Base-by-base conservation (phyloP, 306 rosid species). In the Phaseolus lunatus region DNA sequence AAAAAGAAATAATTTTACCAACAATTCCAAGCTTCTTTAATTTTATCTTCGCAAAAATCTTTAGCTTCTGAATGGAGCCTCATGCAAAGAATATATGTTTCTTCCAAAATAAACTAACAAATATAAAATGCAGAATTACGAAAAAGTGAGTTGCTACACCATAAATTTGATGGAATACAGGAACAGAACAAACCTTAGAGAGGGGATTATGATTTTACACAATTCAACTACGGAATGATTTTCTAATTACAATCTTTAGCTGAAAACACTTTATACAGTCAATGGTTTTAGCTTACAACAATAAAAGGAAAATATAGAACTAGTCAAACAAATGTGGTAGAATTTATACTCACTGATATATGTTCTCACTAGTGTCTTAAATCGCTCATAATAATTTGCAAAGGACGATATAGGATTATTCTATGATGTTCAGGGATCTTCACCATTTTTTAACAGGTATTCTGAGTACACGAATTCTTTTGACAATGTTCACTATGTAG, bases 41-140 rank as follows among this genome's bases (percentile, higher is more conserved):
- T 44, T 37, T 29, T 8, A 62, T 47, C 33, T 52, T 52, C 3
- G 2, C 41, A 78, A 61, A 27, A 68, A 54, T 24, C 24, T 7
- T 47, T 14, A 23, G 67, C 72, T 75, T 22, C 24, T 56, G 15
- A 39, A 37, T 50, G 53, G 62, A 29, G 44, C 11, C 3, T 27
- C 45, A 43, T 8, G 12, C 7, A 44, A 37, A 61, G 48, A 69
- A 61, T 41, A 16, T 15, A 81, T 3, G 18, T 26, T 70, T 44
- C 44, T 49, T 53, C 20, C 67, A 48, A 81, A 69, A 73, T 49
- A 58, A 67, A 23, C 14, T 35, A 24, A 37, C 50, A 47, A 78
- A 61, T 37, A 59, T 70, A 15, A n/a, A 61, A 48, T 33, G 64
- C 72, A 70, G 47, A 59, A 78, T 47, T 44, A 70, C 16, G 37